Conservation (phyloP, 306 rosid species). For the Cucumis melo region DNA sequence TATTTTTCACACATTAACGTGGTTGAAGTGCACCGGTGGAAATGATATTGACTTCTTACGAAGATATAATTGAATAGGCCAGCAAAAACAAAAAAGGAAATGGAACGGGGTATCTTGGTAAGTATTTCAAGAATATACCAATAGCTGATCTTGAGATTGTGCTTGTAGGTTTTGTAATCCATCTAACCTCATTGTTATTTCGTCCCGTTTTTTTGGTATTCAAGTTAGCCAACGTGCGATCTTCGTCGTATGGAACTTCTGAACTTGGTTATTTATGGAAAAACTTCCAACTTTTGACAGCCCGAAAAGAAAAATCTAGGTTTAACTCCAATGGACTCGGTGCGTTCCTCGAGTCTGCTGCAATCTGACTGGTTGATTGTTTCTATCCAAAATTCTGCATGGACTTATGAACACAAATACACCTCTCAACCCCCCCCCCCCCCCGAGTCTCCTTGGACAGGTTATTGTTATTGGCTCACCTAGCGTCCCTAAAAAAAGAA, state of each 20-base stretch:
- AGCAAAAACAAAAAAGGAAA: conserved; percentile 21
- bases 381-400: background rate
- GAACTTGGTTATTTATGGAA: background rate
- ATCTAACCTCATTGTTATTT: background rate
- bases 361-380: conserved; percentile 70
- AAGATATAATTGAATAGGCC: conserved; percentile 30
- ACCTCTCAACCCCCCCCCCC: background rate
- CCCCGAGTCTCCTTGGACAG: conserved; percentile 40
- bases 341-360: conserved; percentile 66
- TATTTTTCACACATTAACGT: background rate
- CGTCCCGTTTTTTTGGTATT: background rate
- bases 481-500: conserved; percentile 60
- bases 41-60: background rate
- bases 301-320: conserved; percentile 94
- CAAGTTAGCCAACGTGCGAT: background rate
- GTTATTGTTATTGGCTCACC: conserved; percentile 72
- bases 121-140: conserved; percentile 76
- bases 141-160: conserved; percentile 96
- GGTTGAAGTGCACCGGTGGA: background rate
- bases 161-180: conserved; percentile 42
- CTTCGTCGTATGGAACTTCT: background rate
- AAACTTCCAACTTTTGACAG: conserved; percentile 21
- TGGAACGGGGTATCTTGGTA: conserved; percentile 61
- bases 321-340: conserved; percentile 99
- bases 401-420: background rate